Conservation (phyloP, 75 land plant species). For the Pseudotsuga menziesii region DNA sequence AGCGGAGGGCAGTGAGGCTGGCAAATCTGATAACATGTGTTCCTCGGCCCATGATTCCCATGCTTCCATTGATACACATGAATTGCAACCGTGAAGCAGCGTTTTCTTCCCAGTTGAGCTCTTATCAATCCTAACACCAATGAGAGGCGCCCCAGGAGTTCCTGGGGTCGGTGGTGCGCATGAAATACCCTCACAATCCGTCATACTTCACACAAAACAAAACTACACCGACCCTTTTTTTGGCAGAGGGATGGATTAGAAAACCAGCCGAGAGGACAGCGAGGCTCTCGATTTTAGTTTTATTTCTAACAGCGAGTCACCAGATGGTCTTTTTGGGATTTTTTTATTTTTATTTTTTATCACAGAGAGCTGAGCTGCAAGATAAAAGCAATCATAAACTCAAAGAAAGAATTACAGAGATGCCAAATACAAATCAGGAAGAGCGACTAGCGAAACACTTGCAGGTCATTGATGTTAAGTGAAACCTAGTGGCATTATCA, state of each 20-base stretch:
- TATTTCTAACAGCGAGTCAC: no score
- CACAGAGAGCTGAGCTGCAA: no score
- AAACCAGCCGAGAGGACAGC: neutral
- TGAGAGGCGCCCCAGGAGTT: constrained; percentile 48
- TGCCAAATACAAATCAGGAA: no score
- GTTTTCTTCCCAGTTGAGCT: constrained; percentile 20
- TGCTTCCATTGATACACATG: constrained; percentile 14
- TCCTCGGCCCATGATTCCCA: constrained; percentile 33
- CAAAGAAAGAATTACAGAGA: no score
- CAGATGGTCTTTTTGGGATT: no score
- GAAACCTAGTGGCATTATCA: no score
- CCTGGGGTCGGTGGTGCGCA: constrained; percentile 35
- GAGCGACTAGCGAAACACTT: no score
- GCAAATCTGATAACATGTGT: constrained; percentile 33
- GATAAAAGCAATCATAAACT: no score
- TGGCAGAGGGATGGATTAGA: neutral
- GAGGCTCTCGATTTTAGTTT: no score
- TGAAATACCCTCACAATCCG: constrained; percentile 7
- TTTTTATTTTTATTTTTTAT: no score
- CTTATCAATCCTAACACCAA: constrained; percentile 27
- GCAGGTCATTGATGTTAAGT: no score
- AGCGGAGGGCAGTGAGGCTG: constrained; percentile 25
- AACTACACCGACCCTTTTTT: no score
- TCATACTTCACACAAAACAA: neutral
- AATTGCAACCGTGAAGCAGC: constrained; percentile 29